Conservation (phyloP, 805 yeast genomes). For the Candida xyloterini region DNA sequence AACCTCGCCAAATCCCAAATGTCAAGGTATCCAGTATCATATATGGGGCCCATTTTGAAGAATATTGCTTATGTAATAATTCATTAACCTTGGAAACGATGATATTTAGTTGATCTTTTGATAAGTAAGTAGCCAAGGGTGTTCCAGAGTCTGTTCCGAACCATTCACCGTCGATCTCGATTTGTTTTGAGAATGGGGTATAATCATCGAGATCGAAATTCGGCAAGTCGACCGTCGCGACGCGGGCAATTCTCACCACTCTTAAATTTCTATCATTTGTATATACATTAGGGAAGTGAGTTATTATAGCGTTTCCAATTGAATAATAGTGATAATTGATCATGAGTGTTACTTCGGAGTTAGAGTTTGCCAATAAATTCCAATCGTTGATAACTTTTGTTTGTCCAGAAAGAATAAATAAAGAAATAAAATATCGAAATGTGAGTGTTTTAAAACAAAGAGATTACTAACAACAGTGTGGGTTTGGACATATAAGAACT, state of each 20-base stretch:
- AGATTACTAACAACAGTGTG: constrained; percentile 3
- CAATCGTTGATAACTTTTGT: constrained; percentile 46
- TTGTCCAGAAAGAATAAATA: constrained; percentile 28
- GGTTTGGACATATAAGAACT: constrained; percentile 20
- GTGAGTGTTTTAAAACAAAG: constrained; percentile 7
- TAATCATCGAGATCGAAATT: constrained; percentile 50
- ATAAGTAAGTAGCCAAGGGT: constrained; percentile 42
- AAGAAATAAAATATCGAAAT: constrained; percentile 9
- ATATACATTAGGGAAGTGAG: constrained; percentile 66
- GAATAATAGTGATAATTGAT: constrained; percentile 65
- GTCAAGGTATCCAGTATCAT: constrained; percentile 42
- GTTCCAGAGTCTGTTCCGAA: constrained; percentile 55
- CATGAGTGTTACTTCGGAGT: constrained; percentile 31
- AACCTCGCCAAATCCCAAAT: constrained; percentile 38
- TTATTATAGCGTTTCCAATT: constrained; percentile 38
- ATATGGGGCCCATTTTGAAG: constrained; percentile 36
- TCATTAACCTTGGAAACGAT: constrained; percentile 47
- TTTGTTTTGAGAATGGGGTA: constrained; percentile 35
- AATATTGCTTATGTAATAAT: constrained; percentile 38
- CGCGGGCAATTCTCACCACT: constrained; percentile 63
- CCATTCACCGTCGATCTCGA: constrained; percentile 38
- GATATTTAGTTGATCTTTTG: constrained; percentile 36
- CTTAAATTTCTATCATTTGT: constrained; percentile 41
- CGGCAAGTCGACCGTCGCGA: constrained; percentile 44
- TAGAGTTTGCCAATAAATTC: constrained; percentile 48